phyloP scores from a whole-genome alignment of 768 basidiomycete genomes.

The Xerocomellus chrysenteron region DNA sequence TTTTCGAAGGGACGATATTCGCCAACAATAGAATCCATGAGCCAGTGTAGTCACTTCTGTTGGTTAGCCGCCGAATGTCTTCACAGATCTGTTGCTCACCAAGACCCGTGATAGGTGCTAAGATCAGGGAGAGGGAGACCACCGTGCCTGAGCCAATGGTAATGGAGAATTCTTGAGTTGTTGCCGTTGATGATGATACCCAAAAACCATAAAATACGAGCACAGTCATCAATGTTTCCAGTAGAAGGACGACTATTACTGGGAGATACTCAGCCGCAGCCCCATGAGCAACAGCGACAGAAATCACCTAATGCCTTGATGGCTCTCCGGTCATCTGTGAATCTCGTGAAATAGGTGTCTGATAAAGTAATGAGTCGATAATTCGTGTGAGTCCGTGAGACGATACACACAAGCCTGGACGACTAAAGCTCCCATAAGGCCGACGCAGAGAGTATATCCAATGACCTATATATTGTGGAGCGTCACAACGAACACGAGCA shows the following conservation, averaged over 20 bases:
- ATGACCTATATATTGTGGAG: conserved; percentile 1
- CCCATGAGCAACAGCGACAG: accelerated
- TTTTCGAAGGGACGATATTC: conserved; percentile 11
- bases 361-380: background rate
- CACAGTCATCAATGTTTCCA: conserved; percentile 16
- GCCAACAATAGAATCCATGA: conserved; percentile 26
- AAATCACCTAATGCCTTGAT: conserved; percentile 16
- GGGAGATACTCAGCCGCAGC: background rate
- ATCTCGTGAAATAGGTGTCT: conserved; percentile 23
- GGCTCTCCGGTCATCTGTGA: conserved; percentile 10
- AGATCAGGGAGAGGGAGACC: too few relatives aligned
- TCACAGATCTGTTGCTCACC: conserved; percentile 10
- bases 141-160: too few relatives aligned
- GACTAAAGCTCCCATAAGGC: conserved; percentile 13
- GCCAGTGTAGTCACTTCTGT: conserved; percentile 13
- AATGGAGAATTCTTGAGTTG: too few relatives aligned
- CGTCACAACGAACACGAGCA: background rate
- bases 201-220: conserved; percentile 13
- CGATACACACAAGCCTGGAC: conserved; percentile 16
- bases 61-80: too few relatives aligned
- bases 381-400: background rate
- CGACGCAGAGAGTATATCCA: conserved; percentile 16
- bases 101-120: conserved; percentile 11
- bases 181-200: background rate
- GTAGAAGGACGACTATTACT: conserved; percentile 13